Evolutionary conservation across 192 early-diverging fungal species (phyloP).

Genomic region (Rhizophagus sp.): DNA sequence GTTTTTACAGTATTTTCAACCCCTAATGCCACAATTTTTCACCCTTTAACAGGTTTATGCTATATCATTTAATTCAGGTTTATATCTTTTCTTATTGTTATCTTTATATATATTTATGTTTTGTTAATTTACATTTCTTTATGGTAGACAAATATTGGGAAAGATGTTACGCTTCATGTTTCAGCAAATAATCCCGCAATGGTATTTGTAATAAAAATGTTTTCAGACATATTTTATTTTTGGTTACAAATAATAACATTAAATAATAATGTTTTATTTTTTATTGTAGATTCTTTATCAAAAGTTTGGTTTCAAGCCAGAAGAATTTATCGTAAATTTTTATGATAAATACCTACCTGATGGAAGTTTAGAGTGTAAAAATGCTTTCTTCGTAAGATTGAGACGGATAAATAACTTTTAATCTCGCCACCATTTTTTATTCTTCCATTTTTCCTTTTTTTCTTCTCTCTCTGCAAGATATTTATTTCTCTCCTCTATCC

Average conservation of each 20-base stretch:
- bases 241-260: background rate
- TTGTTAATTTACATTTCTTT: conserved; percentile 9
- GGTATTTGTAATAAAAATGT: conserved; percentile 44
- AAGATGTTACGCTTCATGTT: conserved; percentile 91
- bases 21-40: background rate
- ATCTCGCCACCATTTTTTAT: conserved; percentile 11
- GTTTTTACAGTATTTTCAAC: background rate
- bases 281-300: conserved; percentile 76
- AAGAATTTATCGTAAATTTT: conserved; percentile 87
- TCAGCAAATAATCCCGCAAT: conserved; percentile 91
- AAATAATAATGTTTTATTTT: conserved; percentile 15
- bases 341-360: conserved; percentile 86
- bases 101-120: background rate
- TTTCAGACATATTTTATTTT: background rate
- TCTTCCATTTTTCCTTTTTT: background rate
- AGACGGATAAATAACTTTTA: conserved; percentile 55
- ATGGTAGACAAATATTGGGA: conserved; percentile 55
- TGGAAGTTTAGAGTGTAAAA: conserved; percentile 71
- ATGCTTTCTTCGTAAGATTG: conserved; percentile 86
- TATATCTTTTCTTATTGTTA: background rate
- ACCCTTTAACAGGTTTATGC: conserved; percentile 59
- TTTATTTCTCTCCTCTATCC: background rate
- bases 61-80: conserved; percentile 82
- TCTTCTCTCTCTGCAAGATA: background rate
- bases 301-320: conserved; percentile 92